Conservation (phyloP, 768 basidiomycete species). For the Chiua virens region DNA sequence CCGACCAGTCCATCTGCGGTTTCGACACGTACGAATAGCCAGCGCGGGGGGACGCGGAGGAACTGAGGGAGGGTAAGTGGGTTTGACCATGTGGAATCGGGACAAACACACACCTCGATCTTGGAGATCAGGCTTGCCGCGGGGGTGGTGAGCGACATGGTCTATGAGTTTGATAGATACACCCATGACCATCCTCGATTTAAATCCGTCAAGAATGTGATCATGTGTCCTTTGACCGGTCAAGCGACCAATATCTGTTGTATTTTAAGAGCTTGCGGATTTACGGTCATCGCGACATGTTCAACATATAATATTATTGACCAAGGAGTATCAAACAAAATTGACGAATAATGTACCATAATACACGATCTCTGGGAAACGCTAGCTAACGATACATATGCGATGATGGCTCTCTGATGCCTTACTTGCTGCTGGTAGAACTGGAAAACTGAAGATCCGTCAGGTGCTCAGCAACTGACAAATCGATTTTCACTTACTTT, state of each 20-base stretch:
- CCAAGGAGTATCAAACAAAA: constrained; percentile 8
- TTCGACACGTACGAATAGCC: constrained; percentile 73
- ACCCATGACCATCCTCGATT: background rate
- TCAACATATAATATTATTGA: background rate
- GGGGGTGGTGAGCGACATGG: constrained; percentile 16
- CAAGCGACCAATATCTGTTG: background rate
- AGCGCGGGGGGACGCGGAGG: constrained; percentile 70
- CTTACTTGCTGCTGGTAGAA: constrained; percentile 64
- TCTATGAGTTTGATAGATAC: background rate
- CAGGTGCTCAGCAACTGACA: background rate
- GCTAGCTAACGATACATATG: constrained; percentile 27
- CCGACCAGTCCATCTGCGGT: constrained; percentile 63
- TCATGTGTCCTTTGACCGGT: background rate
- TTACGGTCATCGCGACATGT: no score
- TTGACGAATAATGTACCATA: constrained; percentile 18
- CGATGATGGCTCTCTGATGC: background rate
- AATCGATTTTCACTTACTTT: constrained; percentile 48
- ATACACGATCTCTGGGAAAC: constrained; percentile 25
- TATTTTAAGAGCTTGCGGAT: no score
- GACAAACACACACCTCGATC: constrained; percentile 24
- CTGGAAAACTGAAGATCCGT: constrained; percentile 61
- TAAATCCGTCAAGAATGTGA: background rate
- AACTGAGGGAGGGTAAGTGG: constrained; percentile 30
- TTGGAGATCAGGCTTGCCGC: constrained; percentile 25
- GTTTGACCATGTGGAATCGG: background rate